Evolutionary conservation across 257 asterid genomes (phyloP).

Genomic region (Primulina tabacum): DNA sequence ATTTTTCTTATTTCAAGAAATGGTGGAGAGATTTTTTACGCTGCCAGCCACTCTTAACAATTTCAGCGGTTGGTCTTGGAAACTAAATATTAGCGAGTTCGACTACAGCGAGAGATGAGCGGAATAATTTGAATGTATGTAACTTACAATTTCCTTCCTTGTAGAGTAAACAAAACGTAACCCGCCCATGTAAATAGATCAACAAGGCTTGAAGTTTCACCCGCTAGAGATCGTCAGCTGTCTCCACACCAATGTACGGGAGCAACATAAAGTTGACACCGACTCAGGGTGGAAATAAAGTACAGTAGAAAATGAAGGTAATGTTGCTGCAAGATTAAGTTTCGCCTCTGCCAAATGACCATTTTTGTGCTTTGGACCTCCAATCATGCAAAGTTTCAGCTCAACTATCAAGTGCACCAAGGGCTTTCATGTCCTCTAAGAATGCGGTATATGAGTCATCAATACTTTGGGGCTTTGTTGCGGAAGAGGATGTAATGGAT

Average conservation of each 20-base stretch:
- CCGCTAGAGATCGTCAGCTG: background rate
- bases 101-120: background rate
- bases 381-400: conserved; percentile 1
- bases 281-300: background rate
- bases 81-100: background rate
- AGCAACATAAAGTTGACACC: background rate
- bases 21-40: too few species aligned
- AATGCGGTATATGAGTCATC: conserved; percentile 87
- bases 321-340: background rate
- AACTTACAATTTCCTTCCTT: background rate
- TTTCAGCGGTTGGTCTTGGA: too few species aligned
- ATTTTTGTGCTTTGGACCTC: background rate
- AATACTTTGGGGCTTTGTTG: conserved; percentile 64
- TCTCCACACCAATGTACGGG: background rate
- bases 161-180: background rate
- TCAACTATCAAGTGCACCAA: conserved; percentile 81
- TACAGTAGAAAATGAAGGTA: background rate
- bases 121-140: background rate
- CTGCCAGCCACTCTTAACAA: too few species aligned
- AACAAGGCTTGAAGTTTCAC: background rate
- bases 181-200: background rate
- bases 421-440: conserved; percentile 92
- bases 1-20: too few species aligned
- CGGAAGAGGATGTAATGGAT: conserved; percentile 36
- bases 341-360: background rate